These are phyloP conservation scores for Pichia norvegensis DNA, from an alignment of 1,139 yeast species.

Conservation along the genomic window DNA sequence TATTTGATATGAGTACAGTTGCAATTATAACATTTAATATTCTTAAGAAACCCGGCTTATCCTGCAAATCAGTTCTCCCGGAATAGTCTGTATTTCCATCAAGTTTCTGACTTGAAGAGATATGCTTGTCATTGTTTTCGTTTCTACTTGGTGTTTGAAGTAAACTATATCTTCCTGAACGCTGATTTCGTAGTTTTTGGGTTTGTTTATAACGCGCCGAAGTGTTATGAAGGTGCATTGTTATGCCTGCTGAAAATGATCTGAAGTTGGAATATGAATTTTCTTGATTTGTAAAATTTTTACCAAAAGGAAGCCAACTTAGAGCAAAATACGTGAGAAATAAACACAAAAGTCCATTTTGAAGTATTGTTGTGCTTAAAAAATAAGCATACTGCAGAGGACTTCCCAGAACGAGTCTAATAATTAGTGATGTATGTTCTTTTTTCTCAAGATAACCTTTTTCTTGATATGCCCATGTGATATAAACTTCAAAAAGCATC, in stretches of 20 bases:
- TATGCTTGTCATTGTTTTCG: neutral
- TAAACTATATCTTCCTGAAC: neutral
- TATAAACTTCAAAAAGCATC: constrained; percentile 79
- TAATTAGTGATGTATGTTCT: constrained; percentile 21
- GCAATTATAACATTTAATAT: constrained; percentile 40
- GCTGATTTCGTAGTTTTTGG: neutral
- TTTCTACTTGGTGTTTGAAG: neutral
- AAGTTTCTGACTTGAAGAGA: neutral
- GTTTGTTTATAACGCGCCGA: neutral
- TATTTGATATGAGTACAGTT: constrained; percentile 66
- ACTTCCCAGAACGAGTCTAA: constrained; percentile 29
- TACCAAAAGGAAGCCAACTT: constrained; percentile 7
- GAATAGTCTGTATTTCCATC: neutral
- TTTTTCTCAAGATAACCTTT: constrained; percentile 32
- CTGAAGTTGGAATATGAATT: neutral
- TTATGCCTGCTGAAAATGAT: neutral
- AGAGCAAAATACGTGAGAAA: constrained; percentile 33
- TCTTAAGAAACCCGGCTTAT: constrained; percentile 5
- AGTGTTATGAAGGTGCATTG: neutral
- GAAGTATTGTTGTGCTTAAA: constrained; percentile 52
- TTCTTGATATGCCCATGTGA: constrained; percentile 90
- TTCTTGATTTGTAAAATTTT: too few relatives aligned
- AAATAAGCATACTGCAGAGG: constrained; percentile 61
- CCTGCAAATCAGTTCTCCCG: neutral
- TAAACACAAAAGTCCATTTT: constrained; percentile 48